Base-by-base conservation (phyloP, 129 eudicot species). In the Kitagawia praeruptora region DNA sequence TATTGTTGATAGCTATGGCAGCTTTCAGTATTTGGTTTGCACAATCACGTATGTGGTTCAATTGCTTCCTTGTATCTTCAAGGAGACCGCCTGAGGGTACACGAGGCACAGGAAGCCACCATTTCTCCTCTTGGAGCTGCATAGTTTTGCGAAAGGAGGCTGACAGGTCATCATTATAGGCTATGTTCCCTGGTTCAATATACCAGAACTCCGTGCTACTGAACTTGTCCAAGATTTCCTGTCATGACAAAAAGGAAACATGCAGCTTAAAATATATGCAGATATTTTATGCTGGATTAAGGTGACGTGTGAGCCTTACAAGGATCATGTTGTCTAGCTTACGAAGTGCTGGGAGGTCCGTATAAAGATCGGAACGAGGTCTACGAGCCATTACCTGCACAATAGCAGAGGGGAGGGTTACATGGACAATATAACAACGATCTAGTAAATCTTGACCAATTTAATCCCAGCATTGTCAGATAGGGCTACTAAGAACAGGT, bases 41-140 rank as follows among this genome's bases (percentile, higher is more conserved):
- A 21, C 97, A 90, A 81, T 96, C 99, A 23, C 98, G 95, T 51
- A 83, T 96, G 86, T 88, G 86, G 44, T 78, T 87, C 79, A 96
- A 80, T 49, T 82, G 84, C 83, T 89, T 96, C 76, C 98, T 82
- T 58, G 85, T 79, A 40, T 44, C 80, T 74, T 90, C 97, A 14
- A 81, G 91, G 28, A 96, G 93, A 77, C 99, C 98, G 7, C 88
- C 91, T 19, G 93, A 82, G 53, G 98, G 97, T 71, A 96, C 98
- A 42, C 99, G 93, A 75, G 99, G 99, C 73, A 95, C 97, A 13
- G 99, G 99, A 70, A 95, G 88, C 99, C 99, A 95, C 99, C 99
- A 95, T 45, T 92, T 95, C 44, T 90, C 97, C 81, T 92, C 91
- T 81, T 92, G 97, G 75, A 97, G 88, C 73, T 90, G 91, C 80